Conservation (phyloP, 2,329 filamentous ascomycete species). For the Clonostachys rhizophaga region DNA sequence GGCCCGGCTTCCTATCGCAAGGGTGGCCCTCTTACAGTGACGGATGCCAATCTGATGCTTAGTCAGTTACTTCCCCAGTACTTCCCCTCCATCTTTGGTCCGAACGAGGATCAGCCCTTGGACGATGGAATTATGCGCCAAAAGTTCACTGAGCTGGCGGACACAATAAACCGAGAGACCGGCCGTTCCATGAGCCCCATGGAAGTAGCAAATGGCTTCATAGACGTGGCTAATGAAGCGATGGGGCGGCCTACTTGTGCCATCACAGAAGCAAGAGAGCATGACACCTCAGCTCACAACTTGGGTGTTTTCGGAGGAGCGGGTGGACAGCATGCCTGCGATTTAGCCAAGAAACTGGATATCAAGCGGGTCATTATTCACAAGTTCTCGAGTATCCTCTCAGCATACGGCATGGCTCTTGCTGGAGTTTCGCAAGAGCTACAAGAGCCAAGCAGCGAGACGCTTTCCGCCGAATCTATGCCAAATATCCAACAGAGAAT, state of each 20-base stretch:
- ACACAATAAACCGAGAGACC: constrained; percentile 28
- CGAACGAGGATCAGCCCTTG: constrained; percentile 53
- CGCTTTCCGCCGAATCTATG: constrained; percentile 5
- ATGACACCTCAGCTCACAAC: constrained; percentile 19
- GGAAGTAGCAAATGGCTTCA: constrained; percentile 60
- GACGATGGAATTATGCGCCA: constrained; percentile 26
- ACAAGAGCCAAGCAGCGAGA: constrained; percentile 21
- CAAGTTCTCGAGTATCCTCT: constrained; percentile 30
- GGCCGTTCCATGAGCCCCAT: constrained; percentile 19
- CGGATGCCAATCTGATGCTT: constrained; percentile 66
- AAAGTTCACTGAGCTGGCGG: constrained; percentile 31
- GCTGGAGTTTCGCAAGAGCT: constrained; percentile 29
- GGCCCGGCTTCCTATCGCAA: constrained; percentile 69
- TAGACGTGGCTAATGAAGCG: constrained; percentile 71
- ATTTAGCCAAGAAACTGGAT: constrained; percentile 30
- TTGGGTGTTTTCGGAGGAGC: constrained; percentile 58
- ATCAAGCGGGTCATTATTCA: constrained; percentile 34
- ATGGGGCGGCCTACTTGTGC: constrained; percentile 69
- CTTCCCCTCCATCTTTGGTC: constrained; percentile 69
- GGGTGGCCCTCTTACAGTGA: constrained; percentile 65
- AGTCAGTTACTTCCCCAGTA: constrained; percentile 51
- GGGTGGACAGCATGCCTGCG: constrained; percentile 56
- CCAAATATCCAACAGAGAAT: constrained; percentile 12
- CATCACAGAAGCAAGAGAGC: constrained; percentile 44
- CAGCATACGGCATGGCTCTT: constrained; percentile 36